These are phyloP conservation scores for Akanthomyces dipterigenus DNA, from an alignment of 2,329 filamentous ascomycete genomes.

Conservation along the genomic window DNA sequence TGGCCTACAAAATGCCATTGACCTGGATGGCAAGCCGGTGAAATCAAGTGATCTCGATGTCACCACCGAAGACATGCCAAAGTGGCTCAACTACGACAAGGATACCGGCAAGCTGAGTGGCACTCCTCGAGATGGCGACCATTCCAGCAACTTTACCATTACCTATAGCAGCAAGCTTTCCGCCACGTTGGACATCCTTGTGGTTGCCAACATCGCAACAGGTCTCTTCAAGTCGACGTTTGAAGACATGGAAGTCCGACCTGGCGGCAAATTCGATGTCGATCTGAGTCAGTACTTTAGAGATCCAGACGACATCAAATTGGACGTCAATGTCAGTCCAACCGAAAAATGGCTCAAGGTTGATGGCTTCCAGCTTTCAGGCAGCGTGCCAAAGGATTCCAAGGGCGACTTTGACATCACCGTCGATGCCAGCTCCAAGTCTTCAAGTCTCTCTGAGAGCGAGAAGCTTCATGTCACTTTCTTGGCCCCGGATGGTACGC, in stretches of 20 bases:
- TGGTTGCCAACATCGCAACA: constrained; percentile 33
- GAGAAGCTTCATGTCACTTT: constrained; percentile 32
- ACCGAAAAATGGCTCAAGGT: constrained; percentile 37
- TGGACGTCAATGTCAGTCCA: constrained; percentile 31
- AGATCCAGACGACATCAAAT: constrained; percentile 30
- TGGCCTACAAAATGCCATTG: constrained; percentile 43
- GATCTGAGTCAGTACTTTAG: constrained; percentile 37
- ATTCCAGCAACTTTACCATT: constrained; percentile 57
- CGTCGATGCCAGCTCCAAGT: constrained; percentile 28
- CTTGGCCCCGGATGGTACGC: constrained; percentile 20
- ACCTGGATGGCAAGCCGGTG: constrained; percentile 50
- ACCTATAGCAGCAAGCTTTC: constrained; percentile 52
- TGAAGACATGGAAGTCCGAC: constrained; percentile 32
- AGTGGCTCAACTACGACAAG: constrained; percentile 64
- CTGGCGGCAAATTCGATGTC: constrained; percentile 36
- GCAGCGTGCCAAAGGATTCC: constrained; percentile 31
- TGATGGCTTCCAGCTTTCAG: constrained; percentile 32
- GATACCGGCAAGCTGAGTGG: constrained; percentile 57
- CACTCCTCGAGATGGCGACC: constrained; percentile 51
- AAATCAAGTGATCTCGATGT: constrained; percentile 45
- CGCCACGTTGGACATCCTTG: constrained; percentile 50
- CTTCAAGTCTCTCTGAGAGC: constrained; percentile 28
- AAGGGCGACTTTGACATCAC: constrained; percentile 25
- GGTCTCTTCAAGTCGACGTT: constrained; percentile 34
- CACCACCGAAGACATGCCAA: constrained; percentile 46